phyloP scores from a whole-genome alignment of 2,329 filamentous ascomycete species.

The Curvularia sp. region DNA sequence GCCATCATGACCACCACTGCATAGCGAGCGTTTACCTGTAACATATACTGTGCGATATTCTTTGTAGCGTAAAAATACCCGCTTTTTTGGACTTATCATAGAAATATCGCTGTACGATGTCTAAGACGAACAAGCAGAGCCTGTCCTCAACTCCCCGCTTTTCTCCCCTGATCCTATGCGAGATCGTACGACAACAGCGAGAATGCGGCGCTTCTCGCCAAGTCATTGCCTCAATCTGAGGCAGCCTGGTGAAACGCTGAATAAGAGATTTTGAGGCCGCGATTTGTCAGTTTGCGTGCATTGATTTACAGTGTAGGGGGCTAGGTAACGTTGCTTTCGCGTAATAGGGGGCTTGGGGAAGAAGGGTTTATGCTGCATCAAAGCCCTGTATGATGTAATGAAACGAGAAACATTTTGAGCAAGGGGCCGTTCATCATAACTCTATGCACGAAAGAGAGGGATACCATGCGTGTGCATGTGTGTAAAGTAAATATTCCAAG shows the following conservation, averaged over 20 bases:
- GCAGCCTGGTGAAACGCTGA: conserved; percentile 5
- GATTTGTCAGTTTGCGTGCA: neutral
- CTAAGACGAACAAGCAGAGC: neutral
- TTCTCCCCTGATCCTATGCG: neutral
- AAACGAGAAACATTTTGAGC: neutral
- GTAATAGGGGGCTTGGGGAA: neutral
- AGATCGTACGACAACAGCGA: neutral
- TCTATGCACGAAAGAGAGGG: neutral
- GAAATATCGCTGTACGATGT: neutral
- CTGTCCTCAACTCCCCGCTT: neutral
- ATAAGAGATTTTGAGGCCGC: neutral
- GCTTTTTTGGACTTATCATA: neutral
- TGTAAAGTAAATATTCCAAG: too few species aligned
- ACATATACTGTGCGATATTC: conserved; percentile 6
- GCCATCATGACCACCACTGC: conserved; percentile 1
- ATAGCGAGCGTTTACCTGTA: conserved; percentile 7
- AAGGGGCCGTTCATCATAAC: neutral
- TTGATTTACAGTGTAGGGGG: neutral
- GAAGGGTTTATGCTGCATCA: neutral
- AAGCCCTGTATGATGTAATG: neutral
- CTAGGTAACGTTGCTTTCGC: neutral
- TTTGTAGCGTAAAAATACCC: conserved; percentile 8
- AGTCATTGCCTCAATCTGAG: conserved; percentile 2
- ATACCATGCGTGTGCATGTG: neutral
- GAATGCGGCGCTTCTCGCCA: neutral